A percentile compares a stretch with the other conserved stretches of the same genome.
phyloP scores from a whole-genome alignment of 225 moss, liverwort and hornwort species.

The Marchantia paleacea region DNA sequence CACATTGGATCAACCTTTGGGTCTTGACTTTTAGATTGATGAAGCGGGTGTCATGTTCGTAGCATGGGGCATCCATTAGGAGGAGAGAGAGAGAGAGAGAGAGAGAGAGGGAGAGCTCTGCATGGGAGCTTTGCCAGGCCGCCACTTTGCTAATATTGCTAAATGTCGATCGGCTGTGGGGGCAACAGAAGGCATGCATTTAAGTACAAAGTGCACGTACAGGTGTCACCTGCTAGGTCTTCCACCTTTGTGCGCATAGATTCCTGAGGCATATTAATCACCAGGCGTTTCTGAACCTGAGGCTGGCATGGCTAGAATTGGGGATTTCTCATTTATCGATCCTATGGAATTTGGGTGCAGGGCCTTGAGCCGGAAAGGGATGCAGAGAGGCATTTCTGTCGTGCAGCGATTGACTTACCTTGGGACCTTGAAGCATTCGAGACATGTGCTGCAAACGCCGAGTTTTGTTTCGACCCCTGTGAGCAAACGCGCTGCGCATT shows the following conservation, averaged over 20 bases:
- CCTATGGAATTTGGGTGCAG: constrained; percentile 25
- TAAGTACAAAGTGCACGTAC: neutral
- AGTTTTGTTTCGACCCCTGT: constrained; percentile 20
- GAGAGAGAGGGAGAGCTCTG: neutral
- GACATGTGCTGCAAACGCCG: constrained; percentile 11
- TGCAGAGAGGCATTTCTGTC: constrained; percentile 34
- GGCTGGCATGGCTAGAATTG: neutral
- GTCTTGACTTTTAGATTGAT: no score
- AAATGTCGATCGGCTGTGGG: neutral
- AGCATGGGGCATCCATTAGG: no score
- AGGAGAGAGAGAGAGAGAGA: neutral
- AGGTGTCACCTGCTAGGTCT: constrained; percentile 1
- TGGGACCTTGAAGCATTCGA: constrained; percentile 12
- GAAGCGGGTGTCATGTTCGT: no score
- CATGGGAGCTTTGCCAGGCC: neutral
- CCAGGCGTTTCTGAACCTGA: neutral
- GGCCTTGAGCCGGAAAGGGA: constrained; percentile 24
- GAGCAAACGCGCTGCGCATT: constrained; percentile 19
- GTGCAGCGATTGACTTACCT: constrained; percentile 33
- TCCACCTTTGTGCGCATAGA: neutral
- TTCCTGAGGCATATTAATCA: neutral
- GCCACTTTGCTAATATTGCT: neutral
- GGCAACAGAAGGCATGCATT: neutral
- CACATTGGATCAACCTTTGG: neutral
- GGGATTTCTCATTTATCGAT: neutral